Percentiles rank a stretch among this genome's conserved stretches.
Evolutionary conservation across 768 basidiomycete species (phyloP).

Genomic region (Cystofilobasidium bisporidii): DNA sequence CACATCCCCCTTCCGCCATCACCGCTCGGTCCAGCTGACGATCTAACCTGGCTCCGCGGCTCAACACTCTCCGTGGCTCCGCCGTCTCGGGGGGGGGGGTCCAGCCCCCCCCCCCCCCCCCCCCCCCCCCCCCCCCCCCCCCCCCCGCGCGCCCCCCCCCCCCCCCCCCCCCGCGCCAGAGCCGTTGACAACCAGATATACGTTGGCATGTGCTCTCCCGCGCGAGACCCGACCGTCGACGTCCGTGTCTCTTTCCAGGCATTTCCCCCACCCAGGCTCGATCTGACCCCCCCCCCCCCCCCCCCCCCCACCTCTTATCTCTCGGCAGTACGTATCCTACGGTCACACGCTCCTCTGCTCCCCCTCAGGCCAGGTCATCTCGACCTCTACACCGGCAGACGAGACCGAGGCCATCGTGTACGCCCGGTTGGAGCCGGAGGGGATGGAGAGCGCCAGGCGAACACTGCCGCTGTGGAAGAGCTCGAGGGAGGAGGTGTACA

Average conservation of each 20-base stretch:
- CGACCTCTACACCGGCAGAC: slow-evolving; percentile 26
- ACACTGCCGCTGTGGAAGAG: slow-evolving; percentile 18
- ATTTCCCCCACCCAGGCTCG: neutral
- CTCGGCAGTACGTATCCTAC: slow-evolving; percentile 27
- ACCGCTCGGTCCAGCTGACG: no score
- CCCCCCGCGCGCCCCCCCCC: no score
- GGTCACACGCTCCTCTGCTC: slow-evolving; percentile 28
- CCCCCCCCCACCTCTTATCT: neutral
- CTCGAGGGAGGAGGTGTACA: slow-evolving; percentile 5
- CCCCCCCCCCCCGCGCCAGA: neutral
- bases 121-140: no score
- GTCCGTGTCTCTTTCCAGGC: neutral
- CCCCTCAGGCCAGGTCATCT: slow-evolving; percentile 26
- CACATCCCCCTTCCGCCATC: no score
- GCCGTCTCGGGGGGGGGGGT: no score
- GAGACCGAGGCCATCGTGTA: slow-evolving; percentile 28
- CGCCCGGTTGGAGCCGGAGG: slow-evolving; percentile 11
- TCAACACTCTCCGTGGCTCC: no score
- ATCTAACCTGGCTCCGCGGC: no score
- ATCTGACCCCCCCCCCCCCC: neutral
- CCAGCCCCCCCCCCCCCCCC: no score
- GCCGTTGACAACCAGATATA: slow-evolving; percentile 30
- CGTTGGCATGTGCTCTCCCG: slow-evolving; percentile 28
- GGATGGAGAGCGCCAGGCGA: slow-evolving; percentile 3
- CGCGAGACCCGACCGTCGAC: slow-evolving; percentile 16